Conservation (phyloP, 768 basidiomycete genomes). For the Xerocomellus intermedius region DNA sequence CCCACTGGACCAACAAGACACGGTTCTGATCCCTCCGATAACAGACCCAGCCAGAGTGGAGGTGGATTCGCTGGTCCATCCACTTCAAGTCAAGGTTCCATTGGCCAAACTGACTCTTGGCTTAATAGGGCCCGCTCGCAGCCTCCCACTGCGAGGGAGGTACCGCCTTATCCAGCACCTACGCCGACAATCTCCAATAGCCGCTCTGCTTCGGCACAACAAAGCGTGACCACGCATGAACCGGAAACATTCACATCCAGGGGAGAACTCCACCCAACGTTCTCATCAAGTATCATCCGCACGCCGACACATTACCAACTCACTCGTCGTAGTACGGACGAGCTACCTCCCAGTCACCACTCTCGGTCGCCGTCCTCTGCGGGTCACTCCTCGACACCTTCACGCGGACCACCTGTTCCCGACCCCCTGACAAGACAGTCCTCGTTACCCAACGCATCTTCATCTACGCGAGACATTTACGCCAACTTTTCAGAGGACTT, state of each 20-base stretch:
- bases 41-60: constrained; percentile 7
- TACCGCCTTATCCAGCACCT: constrained; percentile 31
- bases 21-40: constrained; percentile 23
- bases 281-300: constrained; percentile 65
- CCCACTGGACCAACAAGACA: constrained; percentile 23
- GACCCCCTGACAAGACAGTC: constrained; percentile 25
- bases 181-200: constrained; percentile 16
- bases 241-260: constrained; percentile 50
- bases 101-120: constrained; percentile 15
- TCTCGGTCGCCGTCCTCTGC: constrained; percentile 27
- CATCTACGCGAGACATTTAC: constrained; percentile 22
- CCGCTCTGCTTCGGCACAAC: constrained; percentile 16
- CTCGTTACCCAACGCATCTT: constrained; percentile 24
- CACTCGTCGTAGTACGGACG: constrained; percentile 27
- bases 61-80: constrained; percentile 16
- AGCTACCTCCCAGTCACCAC: constrained; percentile 12
- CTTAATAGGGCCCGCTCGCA: constrained; percentile 23
- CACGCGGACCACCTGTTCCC: constrained; percentile 18
- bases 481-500: constrained; percentile 29
- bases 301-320: constrained; percentile 60
- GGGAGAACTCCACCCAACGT: constrained; percentile 61
- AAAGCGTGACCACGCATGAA: constrained; percentile 20
- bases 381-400: constrained; percentile 13
- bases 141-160: constrained; percentile 14
- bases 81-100: constrained; percentile 14